Percentiles rank a stretch among this genome's conserved stretches.
Conservation (phyloP, 768 basidiomycete genomes). For the Tulasnella sp. region DNA sequence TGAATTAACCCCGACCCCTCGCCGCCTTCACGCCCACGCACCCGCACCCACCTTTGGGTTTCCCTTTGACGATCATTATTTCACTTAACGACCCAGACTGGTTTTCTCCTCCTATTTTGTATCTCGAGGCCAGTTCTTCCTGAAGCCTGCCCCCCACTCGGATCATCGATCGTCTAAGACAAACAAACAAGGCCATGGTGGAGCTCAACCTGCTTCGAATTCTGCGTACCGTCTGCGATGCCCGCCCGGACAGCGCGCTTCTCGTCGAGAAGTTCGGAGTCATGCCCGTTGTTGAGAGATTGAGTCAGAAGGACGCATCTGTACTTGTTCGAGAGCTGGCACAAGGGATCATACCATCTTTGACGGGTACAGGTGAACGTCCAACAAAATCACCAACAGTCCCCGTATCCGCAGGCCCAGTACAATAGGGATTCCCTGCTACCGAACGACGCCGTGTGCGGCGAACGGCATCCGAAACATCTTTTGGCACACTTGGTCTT, state of each 20-base stretch:
- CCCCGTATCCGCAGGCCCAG: slow-evolving; percentile 26
- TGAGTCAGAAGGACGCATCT: slow-evolving; percentile 79
- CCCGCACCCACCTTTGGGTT: too few species aligned
- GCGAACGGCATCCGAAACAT: slow-evolving; percentile 53
- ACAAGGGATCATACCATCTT: slow-evolving; percentile 67
- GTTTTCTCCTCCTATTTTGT: too few species aligned
- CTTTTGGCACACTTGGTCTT: slow-evolving; percentile 2
- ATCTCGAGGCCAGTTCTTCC: background rate
- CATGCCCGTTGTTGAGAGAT: slow-evolving; percentile 62
- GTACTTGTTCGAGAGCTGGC: slow-evolving; percentile 85
- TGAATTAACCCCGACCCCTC: too few species aligned
- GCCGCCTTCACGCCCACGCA: too few species aligned
- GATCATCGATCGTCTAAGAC: slow-evolving; percentile 65
- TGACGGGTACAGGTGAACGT: slow-evolving; percentile 41
- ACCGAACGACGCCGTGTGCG: slow-evolving; percentile 35
- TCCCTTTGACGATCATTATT: background rate
- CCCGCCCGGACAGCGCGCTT: slow-evolving; percentile 72
- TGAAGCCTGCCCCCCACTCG: slow-evolving; percentile 28
- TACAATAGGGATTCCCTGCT: background rate
- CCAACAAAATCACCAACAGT: slow-evolving; percentile 20
- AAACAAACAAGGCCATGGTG: slow-evolving; percentile 72
- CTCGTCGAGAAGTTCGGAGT: slow-evolving; percentile 76
- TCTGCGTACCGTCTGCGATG: slow-evolving; percentile 75
- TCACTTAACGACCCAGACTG: background rate
- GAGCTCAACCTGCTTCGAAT: slow-evolving; percentile 83